Conservation (phyloP, 2,329 filamentous ascomycete species). For the Alternaria panax region DNA sequence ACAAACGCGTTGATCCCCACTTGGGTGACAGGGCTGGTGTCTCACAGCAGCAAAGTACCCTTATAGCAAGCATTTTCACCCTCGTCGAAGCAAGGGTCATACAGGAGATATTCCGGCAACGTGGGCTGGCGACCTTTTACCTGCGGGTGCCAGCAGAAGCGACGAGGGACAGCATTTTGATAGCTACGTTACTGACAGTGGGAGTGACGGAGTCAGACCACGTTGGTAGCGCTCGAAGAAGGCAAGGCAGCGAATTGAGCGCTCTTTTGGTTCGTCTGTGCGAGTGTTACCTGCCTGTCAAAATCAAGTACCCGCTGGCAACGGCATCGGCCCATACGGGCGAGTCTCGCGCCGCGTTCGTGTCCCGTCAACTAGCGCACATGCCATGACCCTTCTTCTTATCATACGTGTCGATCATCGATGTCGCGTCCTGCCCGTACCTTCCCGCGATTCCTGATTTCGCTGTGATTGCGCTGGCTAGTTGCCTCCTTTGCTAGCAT, state of each 20-base stretch:
- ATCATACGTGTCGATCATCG: constrained; percentile 30
- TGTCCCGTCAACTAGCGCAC: constrained; percentile 35
- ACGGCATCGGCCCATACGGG: constrained; percentile 22
- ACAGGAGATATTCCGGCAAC: constrained; percentile 32
- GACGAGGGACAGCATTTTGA: constrained; percentile 40
- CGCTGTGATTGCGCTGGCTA: constrained; percentile 23
- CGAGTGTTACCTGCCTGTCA: constrained; percentile 41
- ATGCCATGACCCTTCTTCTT: constrained; percentile 24
- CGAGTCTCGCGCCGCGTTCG: constrained; percentile 27
- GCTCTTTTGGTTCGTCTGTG: constrained; percentile 22
- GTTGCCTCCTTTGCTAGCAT: constrained; percentile 27
- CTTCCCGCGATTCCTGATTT: constrained; percentile 40
- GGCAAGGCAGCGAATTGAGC: constrained; percentile 18
- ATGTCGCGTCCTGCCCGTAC: constrained; percentile 39
- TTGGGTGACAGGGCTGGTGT: constrained; percentile 40
- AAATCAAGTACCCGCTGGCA: constrained; percentile 33
- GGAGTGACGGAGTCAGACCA: constrained; percentile 40
- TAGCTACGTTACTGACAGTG: constrained; percentile 45
- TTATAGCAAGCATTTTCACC: constrained; percentile 29
- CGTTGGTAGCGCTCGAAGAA: constrained; percentile 26
- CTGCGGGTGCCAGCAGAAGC: constrained; percentile 35
- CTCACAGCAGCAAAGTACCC: constrained; percentile 31
- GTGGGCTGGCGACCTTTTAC: constrained; percentile 39
- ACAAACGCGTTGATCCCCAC: constrained; percentile 33
- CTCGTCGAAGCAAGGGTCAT: constrained; percentile 26